Evolutionary conservation across 805 yeast genomes (phyloP).

Genomic region (Metschnikowia hibisci): DNA sequence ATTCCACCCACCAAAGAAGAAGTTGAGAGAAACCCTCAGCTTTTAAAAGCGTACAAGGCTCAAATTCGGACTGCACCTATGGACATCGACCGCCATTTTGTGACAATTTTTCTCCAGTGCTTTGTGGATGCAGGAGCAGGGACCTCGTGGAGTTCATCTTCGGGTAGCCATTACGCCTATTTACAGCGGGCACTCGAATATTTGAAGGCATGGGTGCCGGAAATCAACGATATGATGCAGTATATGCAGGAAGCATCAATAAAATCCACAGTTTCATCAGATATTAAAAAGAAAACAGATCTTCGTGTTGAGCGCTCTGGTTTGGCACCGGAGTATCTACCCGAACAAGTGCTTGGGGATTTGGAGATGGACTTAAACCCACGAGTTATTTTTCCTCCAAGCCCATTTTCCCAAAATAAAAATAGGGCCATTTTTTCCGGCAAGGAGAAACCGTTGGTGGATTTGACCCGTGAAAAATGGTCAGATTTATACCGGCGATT

Average conservation of each 20-base stretch:
- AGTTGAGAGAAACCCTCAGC: slow-evolving; percentile 19
- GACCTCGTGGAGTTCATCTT: slow-evolving; percentile 20
- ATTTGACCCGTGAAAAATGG: slow-evolving; percentile 25
- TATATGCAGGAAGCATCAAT: slow-evolving; percentile 5
- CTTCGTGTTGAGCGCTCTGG: slow-evolving; percentile 4
- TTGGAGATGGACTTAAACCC: slow-evolving; percentile 24
- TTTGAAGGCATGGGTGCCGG: slow-evolving; percentile 33
- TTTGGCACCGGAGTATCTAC: slow-evolving; percentile 8
- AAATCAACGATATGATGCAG: slow-evolving; percentile 17
- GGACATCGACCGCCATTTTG: slow-evolving; percentile 33
- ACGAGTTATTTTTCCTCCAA: slow-evolving; percentile 28
- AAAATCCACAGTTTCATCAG: slow-evolving; percentile 1
- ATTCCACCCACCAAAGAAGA: slow-evolving; percentile 30
- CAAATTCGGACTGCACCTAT: slow-evolving; percentile 12
- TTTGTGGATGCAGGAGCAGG: slow-evolving; percentile 26
- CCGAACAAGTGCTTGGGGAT: slow-evolving; percentile 12
- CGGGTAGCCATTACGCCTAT: slow-evolving; percentile 31
- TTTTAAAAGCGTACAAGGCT: slow-evolving; percentile 17
- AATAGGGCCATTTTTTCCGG: slow-evolving; percentile 25
- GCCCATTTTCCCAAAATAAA: slow-evolving; percentile 22
- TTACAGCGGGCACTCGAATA: slow-evolving; percentile 29
- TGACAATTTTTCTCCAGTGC: slow-evolving; percentile 27
- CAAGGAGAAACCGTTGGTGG: slow-evolving; percentile 26
- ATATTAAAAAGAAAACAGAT: slow-evolving; percentile 10
- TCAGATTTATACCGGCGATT: slow-evolving; percentile 17